Evolutionary conservation across 2,329 filamentous ascomycete genomes (phyloP), one percentile per base, ranked within the genome.

Genomic region (Dactylella cylindrospora): DNA sequence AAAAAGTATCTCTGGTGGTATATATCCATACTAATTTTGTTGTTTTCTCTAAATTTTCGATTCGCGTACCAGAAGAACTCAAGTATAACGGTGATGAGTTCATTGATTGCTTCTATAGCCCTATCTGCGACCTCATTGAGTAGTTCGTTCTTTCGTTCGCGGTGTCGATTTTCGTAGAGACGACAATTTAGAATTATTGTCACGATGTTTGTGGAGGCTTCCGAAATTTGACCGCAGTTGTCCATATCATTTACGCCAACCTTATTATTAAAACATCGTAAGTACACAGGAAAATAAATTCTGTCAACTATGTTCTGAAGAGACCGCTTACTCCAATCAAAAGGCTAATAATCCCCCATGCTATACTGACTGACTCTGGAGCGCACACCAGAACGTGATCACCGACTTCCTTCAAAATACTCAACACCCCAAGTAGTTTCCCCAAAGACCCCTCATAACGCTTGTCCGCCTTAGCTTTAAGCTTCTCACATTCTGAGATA

Each of bases 131-230:
- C 33, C 4, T 52, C 46, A 15, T n/a, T 39, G n/a, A n/a, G n/a
- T 3, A 35, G 12, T 25, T 47, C 40, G 2, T 17, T 26, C n/a
- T 26, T 47, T 8, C 43, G 20, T 12, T 35, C 20, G 7, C 41
- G 15, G 15, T 61, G 40, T 2, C 54, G 47, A 12, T 61, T 61
- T 44, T 61, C 54, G 10, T 61, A 61, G 5, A 61, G 26, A 3
- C 55, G 50, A 36, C 55, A 61, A 22, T 47, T 61, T 5, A 61
- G n/a, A 6, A 61, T 46, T 19, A 61, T 61, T 5, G 55, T 53
- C 12, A 61, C 55, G 17, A 61, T 53, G 28, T 52, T 61, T 12
- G 55, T 53, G 10, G 40, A 61, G 2, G 55, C 55, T 32, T 61
- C 47, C 2, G 55, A 61, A 23, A 61, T 61, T 23, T 40, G 40